These are phyloP conservation scores for Penicillium sclerotiorum DNA, from an alignment of 2,329 filamentous ascomycete genomes.

Conservation along the genomic window DNA sequence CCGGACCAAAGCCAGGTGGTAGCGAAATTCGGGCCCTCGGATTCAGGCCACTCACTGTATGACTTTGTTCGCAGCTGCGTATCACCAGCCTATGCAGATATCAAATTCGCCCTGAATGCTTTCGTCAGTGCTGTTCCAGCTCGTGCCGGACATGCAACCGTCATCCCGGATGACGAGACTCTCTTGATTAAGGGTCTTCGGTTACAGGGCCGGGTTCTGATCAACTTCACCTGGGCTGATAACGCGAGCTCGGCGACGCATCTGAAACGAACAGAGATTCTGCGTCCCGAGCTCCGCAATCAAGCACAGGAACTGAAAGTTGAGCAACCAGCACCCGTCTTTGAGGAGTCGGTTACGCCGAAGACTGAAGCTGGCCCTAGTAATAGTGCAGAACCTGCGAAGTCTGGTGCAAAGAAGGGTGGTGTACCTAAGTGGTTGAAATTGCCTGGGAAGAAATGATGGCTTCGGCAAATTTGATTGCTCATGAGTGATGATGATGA, in stretches of 20 bases:
- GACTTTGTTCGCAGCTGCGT: conserved; percentile 73
- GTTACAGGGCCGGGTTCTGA: conserved; percentile 69
- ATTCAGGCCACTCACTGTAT: conserved; percentile 74
- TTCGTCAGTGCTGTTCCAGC: conserved; percentile 39
- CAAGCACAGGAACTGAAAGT: conserved; percentile 67
- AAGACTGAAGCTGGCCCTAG: conserved; percentile 23
- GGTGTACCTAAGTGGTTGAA: conserved; percentile 72
- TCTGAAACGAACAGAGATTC: conserved; percentile 53
- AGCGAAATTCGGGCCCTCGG: conserved; percentile 67
- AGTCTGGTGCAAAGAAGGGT: conserved; percentile 35
- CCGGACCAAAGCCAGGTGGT: conserved; percentile 82
- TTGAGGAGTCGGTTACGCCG: conserved; percentile 43
- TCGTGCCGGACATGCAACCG: conserved; percentile 25
- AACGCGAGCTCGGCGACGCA: conserved; percentile 60
- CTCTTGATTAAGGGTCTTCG: conserved; percentile 71
- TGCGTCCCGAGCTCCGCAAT: conserved; percentile 63
- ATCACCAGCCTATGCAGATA: conserved; percentile 54
- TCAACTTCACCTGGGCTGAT: conserved; percentile 76
- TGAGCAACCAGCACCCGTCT: conserved; percentile 46
- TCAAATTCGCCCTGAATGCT: conserved; percentile 73
- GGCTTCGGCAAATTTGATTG: no score
- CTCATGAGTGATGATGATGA: no score
- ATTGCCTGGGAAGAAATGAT: conserved; percentile 69
- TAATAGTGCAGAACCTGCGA: conserved; percentile 36
- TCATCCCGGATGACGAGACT: conserved; percentile 45